These are phyloP conservation scores for Lobosporangium transversale DNA, from an alignment of 192 early-diverging fungal genomes.

Conservation along the genomic window DNA sequence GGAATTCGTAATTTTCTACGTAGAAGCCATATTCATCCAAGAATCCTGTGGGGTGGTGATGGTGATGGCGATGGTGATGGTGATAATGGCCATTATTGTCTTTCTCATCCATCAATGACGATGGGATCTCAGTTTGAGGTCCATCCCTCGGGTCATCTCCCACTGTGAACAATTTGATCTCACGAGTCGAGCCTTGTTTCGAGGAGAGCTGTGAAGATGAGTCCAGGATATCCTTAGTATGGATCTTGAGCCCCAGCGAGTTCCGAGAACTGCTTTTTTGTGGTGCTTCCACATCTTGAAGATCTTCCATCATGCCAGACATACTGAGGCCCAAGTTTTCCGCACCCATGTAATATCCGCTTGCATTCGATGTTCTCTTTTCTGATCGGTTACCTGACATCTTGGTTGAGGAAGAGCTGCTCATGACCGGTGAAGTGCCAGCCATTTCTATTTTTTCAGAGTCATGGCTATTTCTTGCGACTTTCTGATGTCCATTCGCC, in stretches of 20 bases:
- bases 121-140: not conserved
- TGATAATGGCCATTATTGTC: not conserved
- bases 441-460: not conserved
- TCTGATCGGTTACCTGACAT: not conserved
- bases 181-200: conserved; percentile 10
- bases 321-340: not conserved
- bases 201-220: not conserved
- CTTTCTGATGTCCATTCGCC: not conserved
- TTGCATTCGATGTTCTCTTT: not conserved
- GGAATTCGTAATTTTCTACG: conserved; percentile 17
- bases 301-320: conserved; percentile 3
- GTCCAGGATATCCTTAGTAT: conserved; percentile 19
- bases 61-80: not conserved
- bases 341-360: not conserved
- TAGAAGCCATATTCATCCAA: conserved; percentile 37
- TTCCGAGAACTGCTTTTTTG: conserved; percentile 6
- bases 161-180: conserved; percentile 47
- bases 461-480: not conserved
- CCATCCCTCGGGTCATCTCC: conserved; percentile 20
- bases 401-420: conserved; percentile 1
- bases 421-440: conserved; percentile 4
- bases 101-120: not conserved
- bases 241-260: conserved; percentile 13
- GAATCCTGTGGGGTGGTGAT: conserved; percentile 4
- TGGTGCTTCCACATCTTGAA: not conserved